Conservation (phyloP, 768 basidiomycete genomes). For the Suillus occidentalis region DNA sequence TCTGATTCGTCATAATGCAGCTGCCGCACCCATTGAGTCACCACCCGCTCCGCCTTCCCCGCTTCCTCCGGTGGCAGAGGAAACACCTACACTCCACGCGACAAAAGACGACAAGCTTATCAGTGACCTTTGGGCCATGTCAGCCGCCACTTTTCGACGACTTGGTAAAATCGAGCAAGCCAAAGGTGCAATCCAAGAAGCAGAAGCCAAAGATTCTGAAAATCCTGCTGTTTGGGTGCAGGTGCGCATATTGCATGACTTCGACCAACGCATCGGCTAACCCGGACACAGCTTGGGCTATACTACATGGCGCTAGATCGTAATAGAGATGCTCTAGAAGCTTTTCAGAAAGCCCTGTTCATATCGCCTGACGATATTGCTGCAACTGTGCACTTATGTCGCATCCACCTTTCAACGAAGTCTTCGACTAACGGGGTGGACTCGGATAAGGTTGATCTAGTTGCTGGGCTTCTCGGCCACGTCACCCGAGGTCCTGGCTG, state of each 20-base stretch:
- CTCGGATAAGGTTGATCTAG: conserved; percentile 67
- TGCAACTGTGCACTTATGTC: conserved; percentile 76
- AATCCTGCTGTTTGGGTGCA: conserved; percentile 95
- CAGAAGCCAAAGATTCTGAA: conserved; percentile 82
- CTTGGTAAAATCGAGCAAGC: conserved; percentile 89
- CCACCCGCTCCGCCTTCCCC: conserved; percentile 35
- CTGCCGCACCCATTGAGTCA: conserved; percentile 31
- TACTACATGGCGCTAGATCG: conserved; percentile 64
- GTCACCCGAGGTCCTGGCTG: conserved; percentile 80
- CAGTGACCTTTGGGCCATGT: conserved; percentile 90
- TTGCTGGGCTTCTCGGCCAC: conserved; percentile 76
- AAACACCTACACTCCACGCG: conserved; percentile 34
- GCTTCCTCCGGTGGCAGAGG: conserved; percentile 36
- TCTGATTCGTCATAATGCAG: conserved; percentile 36
- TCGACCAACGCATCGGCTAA: conserved; percentile 1
- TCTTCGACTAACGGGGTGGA: conserved; percentile 18
- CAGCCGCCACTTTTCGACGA: conserved; percentile 90
- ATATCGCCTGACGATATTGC: conserved; percentile 77
- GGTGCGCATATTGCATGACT: conserved; percentile 43
- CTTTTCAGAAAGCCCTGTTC: conserved; percentile 88
- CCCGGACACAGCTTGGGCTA: conserved; percentile 60
- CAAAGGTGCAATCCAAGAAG: conserved; percentile 90
- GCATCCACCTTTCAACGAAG: conserved; percentile 56
- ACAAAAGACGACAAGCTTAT: conserved; percentile 67
- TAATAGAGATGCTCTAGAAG: conserved; percentile 63